Base-by-base conservation (phyloP, 108 stramenopile species). In the Cyclotella choctawhatcheeana region DNA sequence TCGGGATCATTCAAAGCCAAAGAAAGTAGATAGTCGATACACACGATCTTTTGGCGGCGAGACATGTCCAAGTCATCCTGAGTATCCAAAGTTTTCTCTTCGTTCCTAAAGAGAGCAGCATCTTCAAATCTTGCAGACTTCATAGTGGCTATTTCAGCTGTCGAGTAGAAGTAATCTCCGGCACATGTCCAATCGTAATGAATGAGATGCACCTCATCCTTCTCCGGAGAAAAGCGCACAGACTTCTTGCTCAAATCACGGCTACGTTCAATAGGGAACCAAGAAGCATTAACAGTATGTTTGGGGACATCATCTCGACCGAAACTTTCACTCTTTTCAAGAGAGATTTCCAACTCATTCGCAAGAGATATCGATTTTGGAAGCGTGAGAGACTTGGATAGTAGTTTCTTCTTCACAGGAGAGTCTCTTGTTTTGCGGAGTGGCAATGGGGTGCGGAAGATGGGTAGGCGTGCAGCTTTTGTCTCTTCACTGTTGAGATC, bases 191-290 rank as follows among this genome's bases (percentile, higher is more conserved):
- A 69, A 21, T 76, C 76, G 51, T 55, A 69, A 22, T 44, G 37
- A 35, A 68, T 66, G 0, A 22, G 61, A 17, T 55, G 45, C 0
- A 76, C 76, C 18, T 17, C 4, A 48, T 10, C 4, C 45, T 76
- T 67, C 18, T 54, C 43, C 12, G 67, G 27, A 14, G 76, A 29
- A 52, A 76, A 76, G 76, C 58, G 76, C 1, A 76, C 76, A 12
- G 43, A 54, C 68, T 76, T 76, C 26, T 55, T 48, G n/a, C 61
- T 60, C 2, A 55, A 22, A 35, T 44, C 10, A 60, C 14, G 47
- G 52, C 59, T 26, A 35, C 33, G 33, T 30, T 44, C 20, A 37
- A 53, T 73, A 50, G 60, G 20, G 55, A 18, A 32, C 18, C 55
- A 18, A 22, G 59, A 44, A 37, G 24, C 51, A 32, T 13, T 37